Conservation (phyloP, 164 flowering plant genomes). For the grape (Vitis vinifera) region DNA sequence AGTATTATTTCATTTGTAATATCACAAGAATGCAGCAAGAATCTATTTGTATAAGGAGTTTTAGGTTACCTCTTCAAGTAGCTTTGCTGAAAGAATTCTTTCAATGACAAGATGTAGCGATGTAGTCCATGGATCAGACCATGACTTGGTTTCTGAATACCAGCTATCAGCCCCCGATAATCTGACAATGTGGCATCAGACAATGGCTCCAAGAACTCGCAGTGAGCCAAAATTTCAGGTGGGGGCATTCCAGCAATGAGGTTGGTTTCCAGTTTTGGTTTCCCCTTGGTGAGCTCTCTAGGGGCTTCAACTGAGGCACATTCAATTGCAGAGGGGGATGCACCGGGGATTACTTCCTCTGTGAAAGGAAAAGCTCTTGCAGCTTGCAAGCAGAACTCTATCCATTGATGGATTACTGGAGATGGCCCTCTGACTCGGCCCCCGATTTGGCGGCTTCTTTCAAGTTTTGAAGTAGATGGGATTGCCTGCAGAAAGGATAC, state of each 20-base stretch:
- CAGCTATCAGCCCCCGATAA: conserved; percentile 48
- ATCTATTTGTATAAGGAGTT: no score
- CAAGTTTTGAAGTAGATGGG: conserved; percentile 58
- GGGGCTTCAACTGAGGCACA: conserved; percentile 17
- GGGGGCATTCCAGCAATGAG: conserved; percentile 79
- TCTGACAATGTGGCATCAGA: conserved; percentile 62
- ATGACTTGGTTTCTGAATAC: conserved; percentile 36
- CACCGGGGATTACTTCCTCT: conserved; percentile 79
- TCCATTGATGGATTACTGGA: conserved; percentile 84
- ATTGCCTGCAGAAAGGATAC: conserved; percentile 50
- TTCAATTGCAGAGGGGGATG: conserved; percentile 62
- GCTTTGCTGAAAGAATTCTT: neutral
- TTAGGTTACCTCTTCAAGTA: neutral
- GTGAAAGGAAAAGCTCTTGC: conserved; percentile 77
- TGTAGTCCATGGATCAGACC: conserved; percentile 25
- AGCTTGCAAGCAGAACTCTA: conserved; percentile 85
- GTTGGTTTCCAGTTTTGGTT: conserved; percentile 74
- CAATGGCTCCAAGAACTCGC: conserved; percentile 86
- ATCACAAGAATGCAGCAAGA: no score
- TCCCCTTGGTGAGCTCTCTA: conserved; percentile 32
- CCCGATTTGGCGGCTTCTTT: conserved; percentile 54
- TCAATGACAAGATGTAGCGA: conserved; percentile 13
- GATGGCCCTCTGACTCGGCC: conserved; percentile 87
- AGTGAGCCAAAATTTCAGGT: conserved; percentile 57
- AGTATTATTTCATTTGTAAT: no score